These are phyloP conservation scores for Yarrowia keelungensis DNA, from an alignment of 805 yeast species.

Conservation along the genomic window DNA sequence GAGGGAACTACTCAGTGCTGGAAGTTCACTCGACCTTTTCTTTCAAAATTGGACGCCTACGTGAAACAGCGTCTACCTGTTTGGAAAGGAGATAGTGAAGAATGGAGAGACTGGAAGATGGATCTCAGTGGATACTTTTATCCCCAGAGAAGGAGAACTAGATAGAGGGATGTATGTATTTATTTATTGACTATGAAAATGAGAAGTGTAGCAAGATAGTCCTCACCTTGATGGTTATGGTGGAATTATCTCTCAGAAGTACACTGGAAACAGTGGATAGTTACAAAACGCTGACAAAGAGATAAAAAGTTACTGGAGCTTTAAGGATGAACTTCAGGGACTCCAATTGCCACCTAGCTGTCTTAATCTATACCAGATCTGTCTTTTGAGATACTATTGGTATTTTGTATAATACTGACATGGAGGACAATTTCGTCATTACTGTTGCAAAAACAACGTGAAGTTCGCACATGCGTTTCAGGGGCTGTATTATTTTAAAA, in stretches of 20 bases:
- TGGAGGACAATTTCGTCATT: too few relatives aligned
- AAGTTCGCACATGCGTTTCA: too few relatives aligned
- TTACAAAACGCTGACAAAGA: too few relatives aligned
- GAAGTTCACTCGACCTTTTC: conserved; percentile 30
- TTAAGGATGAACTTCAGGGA: too few relatives aligned
- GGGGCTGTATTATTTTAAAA: too few relatives aligned
- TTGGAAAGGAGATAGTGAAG: conserved; percentile 10
- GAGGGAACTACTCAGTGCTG: conserved; percentile 10
- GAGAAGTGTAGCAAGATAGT: not conserved
- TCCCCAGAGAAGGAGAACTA: conserved; percentile 14
- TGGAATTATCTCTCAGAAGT: too few relatives aligned
- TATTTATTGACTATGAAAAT: not conserved
- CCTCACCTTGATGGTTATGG: not conserved
- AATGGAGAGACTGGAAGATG: conserved; percentile 23
- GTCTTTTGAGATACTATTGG: too few relatives aligned
- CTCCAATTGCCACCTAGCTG: too few relatives aligned
- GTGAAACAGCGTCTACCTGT: conserved; percentile 5
- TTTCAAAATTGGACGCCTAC: conserved; percentile 6
- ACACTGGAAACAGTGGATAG: not conserved
- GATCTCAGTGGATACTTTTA: conserved; percentile 13
- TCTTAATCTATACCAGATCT: too few relatives aligned
- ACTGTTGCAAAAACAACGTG: too few relatives aligned
- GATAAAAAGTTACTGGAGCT: too few relatives aligned
- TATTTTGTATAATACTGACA: too few relatives aligned
- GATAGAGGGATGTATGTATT: conserved; percentile 2